Evolutionary conservation across 306 rosid species (phyloP), one percentile per base, ranked within the genome.

Genomic region (Prinsepia uniflora): DNA sequence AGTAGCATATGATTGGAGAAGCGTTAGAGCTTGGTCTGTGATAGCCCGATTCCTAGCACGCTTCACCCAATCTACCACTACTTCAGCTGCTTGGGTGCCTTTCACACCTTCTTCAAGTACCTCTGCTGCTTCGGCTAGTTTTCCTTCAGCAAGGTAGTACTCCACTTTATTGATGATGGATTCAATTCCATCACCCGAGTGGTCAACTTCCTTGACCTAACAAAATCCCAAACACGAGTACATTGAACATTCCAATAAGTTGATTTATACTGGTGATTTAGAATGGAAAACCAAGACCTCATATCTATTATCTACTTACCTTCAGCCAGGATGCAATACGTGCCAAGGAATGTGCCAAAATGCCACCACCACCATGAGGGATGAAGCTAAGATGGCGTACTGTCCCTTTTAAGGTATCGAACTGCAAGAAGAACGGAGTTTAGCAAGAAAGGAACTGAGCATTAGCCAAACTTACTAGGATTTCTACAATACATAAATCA

Each of bases 31-130:
- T 82, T 95, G 99, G 85, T 95, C 99, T 12, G 99, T 80, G 58
- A 95, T 87, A 79, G 97, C 99, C 71, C 99, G 84, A 84, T 91
- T 91, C 80, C 97, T 87, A 45, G 91, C 96, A 63, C 69, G 85
- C 76, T 78, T 83, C 75, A 75, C 89, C 96, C 97, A 91, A 50
- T 83, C 92, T 6, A 85, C 80, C 40, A 82, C 92, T 62, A 85
- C 72, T 71, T 87, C 96, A 67, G 85, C 83, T 20, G 99, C 95
- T 81, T 84, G 77, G 44, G 96, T 89, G 82, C 81, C 92, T 76
- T 75, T 83, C 14, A 91, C 96, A 40, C 91, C 88, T 68, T 91
- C 97, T 86, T 95, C 99, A 44, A 91, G 90, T 76, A 67, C 84
- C 69, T 84, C 86, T 61, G 96, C 99, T 71, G 97, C 99, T 82